Evolutionary conservation across 2,329 filamentous ascomycete genomes (phyloP), one percentile per base, ranked within the genome.

Genomic region (Fusarium humuli): DNA sequence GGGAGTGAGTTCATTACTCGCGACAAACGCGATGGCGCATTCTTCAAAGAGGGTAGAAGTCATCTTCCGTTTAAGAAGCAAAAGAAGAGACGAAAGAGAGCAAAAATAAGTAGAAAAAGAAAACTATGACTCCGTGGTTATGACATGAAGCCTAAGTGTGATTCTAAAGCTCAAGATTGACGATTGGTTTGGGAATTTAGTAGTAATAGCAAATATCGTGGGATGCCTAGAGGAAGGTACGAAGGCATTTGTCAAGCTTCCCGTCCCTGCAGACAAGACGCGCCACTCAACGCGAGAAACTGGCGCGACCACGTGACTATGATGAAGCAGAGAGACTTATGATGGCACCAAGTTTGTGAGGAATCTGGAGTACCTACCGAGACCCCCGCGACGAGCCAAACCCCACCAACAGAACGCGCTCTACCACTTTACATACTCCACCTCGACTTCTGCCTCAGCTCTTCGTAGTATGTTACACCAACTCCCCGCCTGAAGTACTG

Each of bases 11-110:
- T 74, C 69, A 40, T 74, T 77, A 73, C 83, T 83, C 2, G 83
- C 79, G 40, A 85, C 82, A 69, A 85, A 85, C 37, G 82, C 82
- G 67, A 85, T 77, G 11, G 75, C 69, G 77, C 83, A 85, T 64
- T 83, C 79, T 66, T 76, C 65, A 70, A 85, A 85, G 60, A 83
- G 69, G 57, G 75, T 69, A 34, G 72, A 30, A 20, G 73, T 73
- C 78, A 80, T 83, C 52, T 63, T 67, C 67, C 34, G 58, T 23
- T 40, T 54, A 46, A 27, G 34, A 48, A 30, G 45, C 55, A 66
- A 32, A 54, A 50, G 25, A 34, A 44, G 14, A 50, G 47, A 57
- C 50, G 48, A 27, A 42, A 40, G n/a, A 44, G 45, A 27, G 20
- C 22, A 63, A 74, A 55, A 48, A 30, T 22, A 44, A 22, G 16